phyloP scores from a whole-genome alignment of 495 filamentous ascomycete genomes.

The Hypoxylon cercidicola region DNA sequence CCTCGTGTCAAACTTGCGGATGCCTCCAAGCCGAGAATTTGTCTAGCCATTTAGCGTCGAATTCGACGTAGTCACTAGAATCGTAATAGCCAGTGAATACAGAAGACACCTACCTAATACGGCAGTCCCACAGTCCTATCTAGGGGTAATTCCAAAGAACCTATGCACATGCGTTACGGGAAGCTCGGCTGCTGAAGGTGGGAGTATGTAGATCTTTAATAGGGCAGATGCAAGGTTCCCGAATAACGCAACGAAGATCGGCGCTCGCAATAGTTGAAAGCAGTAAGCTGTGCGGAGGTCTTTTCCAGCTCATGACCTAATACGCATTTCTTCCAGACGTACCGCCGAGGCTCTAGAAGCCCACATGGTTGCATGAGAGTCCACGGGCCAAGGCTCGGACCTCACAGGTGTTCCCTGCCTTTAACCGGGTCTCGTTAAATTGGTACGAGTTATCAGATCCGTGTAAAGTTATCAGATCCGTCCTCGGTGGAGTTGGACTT shows the following conservation, averaged over 20 bases:
- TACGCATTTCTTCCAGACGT: constrained; percentile 10
- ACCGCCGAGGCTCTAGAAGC: constrained; percentile 16
- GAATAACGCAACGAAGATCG: constrained; percentile 3
- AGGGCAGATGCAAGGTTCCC: constrained; percentile 2
- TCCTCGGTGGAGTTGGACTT: constrained; percentile 28
- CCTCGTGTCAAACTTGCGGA: too few relatives aligned
- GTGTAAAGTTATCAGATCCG: constrained; percentile 50
- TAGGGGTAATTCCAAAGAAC: too few relatives aligned
- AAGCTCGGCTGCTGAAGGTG: constrained; percentile 1
- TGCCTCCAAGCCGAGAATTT: too few relatives aligned
- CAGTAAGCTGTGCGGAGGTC: constrained; percentile 20
- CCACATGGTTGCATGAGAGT: constrained; percentile 13
- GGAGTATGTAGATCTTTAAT: constrained; percentile 6
- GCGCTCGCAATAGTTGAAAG: constrained; percentile 16
- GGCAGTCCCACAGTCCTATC: too few relatives aligned
- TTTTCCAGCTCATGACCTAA: constrained; percentile 3
- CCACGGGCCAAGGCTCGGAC: constrained; percentile 31
- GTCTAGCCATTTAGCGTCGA: too few relatives aligned
- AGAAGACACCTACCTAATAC: too few relatives aligned
- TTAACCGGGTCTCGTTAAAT: constrained; percentile 26
- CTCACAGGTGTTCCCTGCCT: constrained; percentile 18
- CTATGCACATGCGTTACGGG: neutral
- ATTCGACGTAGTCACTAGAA: too few relatives aligned
- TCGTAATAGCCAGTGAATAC: too few relatives aligned
- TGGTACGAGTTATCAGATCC: constrained; percentile 47